Evolutionary conservation across 1,139 yeast species (phyloP), one percentile per base, ranked within the genome.

Genomic region (Wickerhamiella pararugosa): DNA sequence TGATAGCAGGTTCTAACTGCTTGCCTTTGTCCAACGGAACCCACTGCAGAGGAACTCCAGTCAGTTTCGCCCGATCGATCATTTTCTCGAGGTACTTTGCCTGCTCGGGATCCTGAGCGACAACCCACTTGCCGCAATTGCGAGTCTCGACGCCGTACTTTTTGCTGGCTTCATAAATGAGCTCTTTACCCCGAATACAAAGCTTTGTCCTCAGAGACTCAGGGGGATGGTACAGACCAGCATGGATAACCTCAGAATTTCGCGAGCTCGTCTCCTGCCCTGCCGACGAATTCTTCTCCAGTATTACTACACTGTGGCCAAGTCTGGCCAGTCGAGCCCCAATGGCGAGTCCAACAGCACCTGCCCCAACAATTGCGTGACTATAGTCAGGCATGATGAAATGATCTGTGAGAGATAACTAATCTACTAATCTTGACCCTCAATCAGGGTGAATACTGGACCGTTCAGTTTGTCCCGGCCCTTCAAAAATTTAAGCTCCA

Each of bases 401-500:
- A 49, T 10, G 46, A 52, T 55, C 61, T 45, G 59, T 60, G 9
- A 61, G 51, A 44, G 59, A 61, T 7, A 15, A 15, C 21, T 15
- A 9, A 39, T 43, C 28, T 25, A 15, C 11, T 10, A 32, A 11
- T 45, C 50, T 46, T 87, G 97, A 42, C 93, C 95, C 47, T 77
- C 77, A 56, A 90, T 70, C 53, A 90, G 73, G 36, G 97, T 87
- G 69, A 75, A 86, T 7, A 80, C 81, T 34, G 92, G 93, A 43
- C 90, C 86, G 49, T 71, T 74, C 56, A 90, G 75, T 66, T 75
- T 80, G 49, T 81, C 90, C 64, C 95, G 77, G 50, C 98, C 99
- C 60, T 84, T 79, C 61, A 90, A 74, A 73, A 90, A 90, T 59
- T 84, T 92, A 57, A 90, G 75, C 65, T 90, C 98, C 81, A 90